Percentiles rank a stretch among this genome's conserved stretches.
Evolutionary conservation across 306 rosid species (phyloP).

Genomic region (Coriaria nepalensis): DNA sequence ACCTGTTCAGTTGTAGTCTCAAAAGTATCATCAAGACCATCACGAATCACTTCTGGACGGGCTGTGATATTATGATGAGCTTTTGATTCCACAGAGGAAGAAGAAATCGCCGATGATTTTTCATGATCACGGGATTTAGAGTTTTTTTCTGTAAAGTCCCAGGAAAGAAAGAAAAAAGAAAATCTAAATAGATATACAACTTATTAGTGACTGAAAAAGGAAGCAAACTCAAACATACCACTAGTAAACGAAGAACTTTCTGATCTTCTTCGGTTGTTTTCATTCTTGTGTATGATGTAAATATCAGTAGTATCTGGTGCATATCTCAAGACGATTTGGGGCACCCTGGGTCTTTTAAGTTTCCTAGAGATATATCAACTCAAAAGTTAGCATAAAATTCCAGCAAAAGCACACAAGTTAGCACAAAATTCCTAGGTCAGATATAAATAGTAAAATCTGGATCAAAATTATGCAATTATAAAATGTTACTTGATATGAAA

Average conservation of each 20-base stretch:
- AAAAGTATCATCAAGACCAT: conserved; percentile 21
- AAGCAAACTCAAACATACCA: conserved; percentile 36
- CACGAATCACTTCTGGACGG: conserved; percentile 26
- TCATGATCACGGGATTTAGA: conserved; percentile 16
- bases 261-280: conserved; percentile 39
- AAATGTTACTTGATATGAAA: too few relatives aligned
- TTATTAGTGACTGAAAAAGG: conserved; percentile 6
- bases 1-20: conserved; percentile 50
- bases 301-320: conserved; percentile 48
- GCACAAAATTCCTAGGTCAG: too few relatives aligned
- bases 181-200: too few relatives aligned
- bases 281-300: conserved; percentile 42
- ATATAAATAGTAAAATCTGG: neutral
- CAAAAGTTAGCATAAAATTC: conserved; percentile 9
- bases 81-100: conserved; percentile 22
- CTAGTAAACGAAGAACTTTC: conserved; percentile 26
- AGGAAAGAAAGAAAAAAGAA: conserved; percentile 14
- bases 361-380: conserved; percentile 35
- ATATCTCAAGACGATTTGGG: conserved; percentile 36
- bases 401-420: neutral
- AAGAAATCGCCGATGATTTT: conserved; percentile 24
- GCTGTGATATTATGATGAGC: conserved; percentile 10
- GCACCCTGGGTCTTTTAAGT: conserved; percentile 68
- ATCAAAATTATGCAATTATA: too few relatives aligned
- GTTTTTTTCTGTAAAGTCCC: conserved; percentile 22